A percentile compares a stretch with the other conserved stretches of the same genome.
Conservation (phyloP, 371 early-diverging fungal genomes). For the Lichtheimia ornata region DNA sequence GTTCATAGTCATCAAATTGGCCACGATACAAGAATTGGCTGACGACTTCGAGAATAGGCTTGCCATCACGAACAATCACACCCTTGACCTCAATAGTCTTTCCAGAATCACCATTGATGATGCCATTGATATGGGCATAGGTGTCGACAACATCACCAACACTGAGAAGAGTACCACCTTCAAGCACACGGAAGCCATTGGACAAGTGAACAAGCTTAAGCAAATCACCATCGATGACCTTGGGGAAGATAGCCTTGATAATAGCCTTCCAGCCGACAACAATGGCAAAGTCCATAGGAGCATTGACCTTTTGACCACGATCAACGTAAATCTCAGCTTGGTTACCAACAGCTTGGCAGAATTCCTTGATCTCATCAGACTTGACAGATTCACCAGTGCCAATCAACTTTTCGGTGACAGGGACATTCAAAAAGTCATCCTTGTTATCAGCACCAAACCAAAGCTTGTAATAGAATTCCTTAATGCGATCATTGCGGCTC, state of each 20-base stretch:
- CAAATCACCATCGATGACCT: slow-evolving; percentile 92
- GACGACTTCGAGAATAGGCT: slow-evolving; percentile 75
- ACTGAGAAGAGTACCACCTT: slow-evolving; percentile 75
- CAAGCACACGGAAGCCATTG: slow-evolving; percentile 91
- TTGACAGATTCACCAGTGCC: slow-evolving; percentile 65
- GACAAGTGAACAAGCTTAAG: slow-evolving; percentile 91
- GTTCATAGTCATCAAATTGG: slow-evolving; percentile 77
- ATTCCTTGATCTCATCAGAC: slow-evolving; percentile 72
- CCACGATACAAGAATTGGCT: slow-evolving; percentile 94
- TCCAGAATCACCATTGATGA: slow-evolving; percentile 84
- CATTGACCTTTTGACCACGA: slow-evolving; percentile 64
- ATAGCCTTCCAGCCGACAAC: slow-evolving; percentile 94
- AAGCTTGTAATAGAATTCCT: slow-evolving; percentile 87
- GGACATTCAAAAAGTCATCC: slow-evolving; percentile 52
- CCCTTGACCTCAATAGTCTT: slow-evolving; percentile 92
- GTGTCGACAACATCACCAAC: slow-evolving; percentile 88
- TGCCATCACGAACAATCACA: slow-evolving; percentile 60
- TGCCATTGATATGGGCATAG: slow-evolving; percentile 74
- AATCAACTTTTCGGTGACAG: slow-evolving; percentile 64
- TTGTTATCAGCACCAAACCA: slow-evolving; percentile 76
- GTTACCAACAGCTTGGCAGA: slow-evolving; percentile 90
- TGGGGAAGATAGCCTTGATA: slow-evolving; percentile 92
- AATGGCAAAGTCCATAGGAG: slow-evolving; percentile 95
- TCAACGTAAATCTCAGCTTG: slow-evolving; percentile 85
- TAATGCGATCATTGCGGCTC: slow-evolving; percentile 91